phyloP scores from a whole-genome alignment of 1,284 basidiomycete species.

The Naganishia sp. region DNA sequence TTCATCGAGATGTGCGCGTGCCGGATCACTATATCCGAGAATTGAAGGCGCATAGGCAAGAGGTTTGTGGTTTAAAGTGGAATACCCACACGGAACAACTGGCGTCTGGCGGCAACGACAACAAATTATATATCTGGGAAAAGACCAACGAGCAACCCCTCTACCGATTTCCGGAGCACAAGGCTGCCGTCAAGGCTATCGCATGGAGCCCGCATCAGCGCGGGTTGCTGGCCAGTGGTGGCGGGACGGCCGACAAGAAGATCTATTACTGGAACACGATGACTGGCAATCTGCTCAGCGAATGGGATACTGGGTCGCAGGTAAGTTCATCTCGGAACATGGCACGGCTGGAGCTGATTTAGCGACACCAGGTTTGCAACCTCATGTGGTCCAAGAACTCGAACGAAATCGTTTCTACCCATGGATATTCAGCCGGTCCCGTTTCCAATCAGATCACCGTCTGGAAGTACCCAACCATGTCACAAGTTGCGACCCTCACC shows the following conservation, averaged over 20 bases:
- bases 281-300: conserved; percentile 78
- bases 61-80: conserved; percentile 96
- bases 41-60: conserved; percentile 75
- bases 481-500: conserved; percentile 89
- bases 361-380: conserved; percentile 77
- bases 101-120: conserved; percentile 96
- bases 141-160: conserved; percentile 65
- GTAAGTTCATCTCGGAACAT: conserved; percentile 57
- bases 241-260: conserved; percentile 95
- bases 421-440: conserved; percentile 90
- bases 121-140: conserved; percentile 98
- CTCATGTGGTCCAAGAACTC: conserved; percentile 94
- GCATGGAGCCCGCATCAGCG: conserved; percentile 96
- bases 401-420: conserved; percentile 95
- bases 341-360: background rate
- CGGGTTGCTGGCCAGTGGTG: conserved; percentile 91
- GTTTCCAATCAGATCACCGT: conserved; percentile 98
- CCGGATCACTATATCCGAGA: conserved; percentile 71
- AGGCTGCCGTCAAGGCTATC: conserved; percentile 94
- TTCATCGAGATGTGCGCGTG: conserved; percentile 85
- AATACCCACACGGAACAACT: conserved; percentile 72
- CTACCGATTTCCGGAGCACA: conserved; percentile 94
- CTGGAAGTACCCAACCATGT: conserved; percentile 92
- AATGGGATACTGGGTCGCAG: conserved; percentile 90
- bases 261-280: conserved; percentile 96